Conservation (phyloP, 2,329 filamentous ascomycete genomes). For the Pyrenophora tritici-repentis region DNA sequence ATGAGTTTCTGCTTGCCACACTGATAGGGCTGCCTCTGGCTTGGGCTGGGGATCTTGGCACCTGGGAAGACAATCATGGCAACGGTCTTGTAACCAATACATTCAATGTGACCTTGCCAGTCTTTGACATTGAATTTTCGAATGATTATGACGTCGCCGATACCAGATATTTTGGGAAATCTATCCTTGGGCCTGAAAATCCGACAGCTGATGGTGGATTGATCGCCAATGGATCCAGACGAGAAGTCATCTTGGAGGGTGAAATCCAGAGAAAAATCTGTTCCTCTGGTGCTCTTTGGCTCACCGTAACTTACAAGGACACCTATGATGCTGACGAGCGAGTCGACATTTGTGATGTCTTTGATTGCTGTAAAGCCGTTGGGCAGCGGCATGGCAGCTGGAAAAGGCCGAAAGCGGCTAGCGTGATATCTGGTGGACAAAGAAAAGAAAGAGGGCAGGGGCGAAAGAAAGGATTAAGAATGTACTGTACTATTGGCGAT, state of each 20-base stretch:
- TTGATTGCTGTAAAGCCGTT: slow-evolving; percentile 53
- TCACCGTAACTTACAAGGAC: slow-evolving; percentile 69
- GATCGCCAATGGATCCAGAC: slow-evolving; percentile 14
- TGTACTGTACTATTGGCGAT: too few species aligned
- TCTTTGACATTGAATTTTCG: slow-evolving; percentile 40
- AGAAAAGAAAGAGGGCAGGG: background rate
- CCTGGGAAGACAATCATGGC: slow-evolving; percentile 25
- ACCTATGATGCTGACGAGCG: slow-evolving; percentile 66
- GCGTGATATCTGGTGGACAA: slow-evolving; percentile 10
- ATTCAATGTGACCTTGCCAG: slow-evolving; percentile 26
- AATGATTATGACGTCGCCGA: slow-evolving; percentile 69
- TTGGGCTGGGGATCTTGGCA: slow-evolving; percentile 24
- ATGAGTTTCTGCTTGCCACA: slow-evolving; percentile 20
- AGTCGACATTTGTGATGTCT: slow-evolving; percentile 40
- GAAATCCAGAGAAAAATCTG: slow-evolving; percentile 54
- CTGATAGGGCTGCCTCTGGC: slow-evolving; percentile 24
- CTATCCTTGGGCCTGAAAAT: slow-evolving; percentile 27
- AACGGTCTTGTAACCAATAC: background rate
- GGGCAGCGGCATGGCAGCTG: slow-evolving; percentile 22
- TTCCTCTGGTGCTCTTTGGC: slow-evolving; percentile 54
- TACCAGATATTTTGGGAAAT: slow-evolving; percentile 53
- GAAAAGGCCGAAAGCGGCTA: slow-evolving; percentile 21
- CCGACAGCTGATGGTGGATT: slow-evolving; percentile 29
- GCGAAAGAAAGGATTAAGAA: background rate
- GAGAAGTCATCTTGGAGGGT: slow-evolving; percentile 47